phyloP scores from a whole-genome alignment of 495 filamentous ascomycete genomes.

The Coniosporium apollinis region DNA sequence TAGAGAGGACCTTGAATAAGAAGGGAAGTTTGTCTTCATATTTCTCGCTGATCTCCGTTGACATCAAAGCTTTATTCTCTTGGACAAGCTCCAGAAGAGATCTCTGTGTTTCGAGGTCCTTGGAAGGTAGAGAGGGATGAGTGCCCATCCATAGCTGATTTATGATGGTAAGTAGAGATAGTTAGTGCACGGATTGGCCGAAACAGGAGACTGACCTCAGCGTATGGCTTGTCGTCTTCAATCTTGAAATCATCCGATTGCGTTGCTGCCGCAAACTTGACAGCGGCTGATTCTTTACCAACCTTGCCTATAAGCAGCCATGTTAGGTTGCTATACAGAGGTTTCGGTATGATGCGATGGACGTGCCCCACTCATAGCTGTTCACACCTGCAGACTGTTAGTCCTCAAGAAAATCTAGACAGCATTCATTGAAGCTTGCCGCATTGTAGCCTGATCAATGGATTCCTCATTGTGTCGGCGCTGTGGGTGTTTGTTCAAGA shows the following conservation, averaged over 20 bases:
- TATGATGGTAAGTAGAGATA: not conserved
- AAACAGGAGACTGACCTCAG: constrained; percentile 15
- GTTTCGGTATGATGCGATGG: too few species aligned
- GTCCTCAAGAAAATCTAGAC: not conserved
- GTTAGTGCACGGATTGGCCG: not conserved
- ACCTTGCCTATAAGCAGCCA: constrained; percentile 20
- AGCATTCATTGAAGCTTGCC: constrained; percentile 33
- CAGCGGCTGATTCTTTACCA: constrained; percentile 56
- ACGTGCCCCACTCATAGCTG: constrained; percentile 91
- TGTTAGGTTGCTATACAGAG: not conserved
- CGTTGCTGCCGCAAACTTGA: constrained; percentile 17
- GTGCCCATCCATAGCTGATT: constrained; percentile 94
- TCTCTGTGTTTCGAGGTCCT: constrained; percentile 67
- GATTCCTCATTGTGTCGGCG: constrained; percentile 61
- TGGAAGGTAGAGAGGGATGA: constrained; percentile 87
- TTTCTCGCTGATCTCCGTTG: constrained; percentile 45
- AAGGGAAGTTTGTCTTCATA: constrained; percentile 79
- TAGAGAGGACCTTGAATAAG: constrained; percentile 91
- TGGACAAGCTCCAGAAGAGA: constrained; percentile 79
- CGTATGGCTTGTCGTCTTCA: constrained; percentile 25
- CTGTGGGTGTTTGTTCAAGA: too few species aligned
- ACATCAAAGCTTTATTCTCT: constrained; percentile 71
- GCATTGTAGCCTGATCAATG: constrained; percentile 82
- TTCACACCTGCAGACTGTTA: constrained; percentile 48
- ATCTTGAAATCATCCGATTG: constrained; percentile 19